Percentiles rank a stretch among this genome's conserved stretches.
Conservation (phyloP, 169 alveolate species). For the Prorocentrum cordatum region DNA sequence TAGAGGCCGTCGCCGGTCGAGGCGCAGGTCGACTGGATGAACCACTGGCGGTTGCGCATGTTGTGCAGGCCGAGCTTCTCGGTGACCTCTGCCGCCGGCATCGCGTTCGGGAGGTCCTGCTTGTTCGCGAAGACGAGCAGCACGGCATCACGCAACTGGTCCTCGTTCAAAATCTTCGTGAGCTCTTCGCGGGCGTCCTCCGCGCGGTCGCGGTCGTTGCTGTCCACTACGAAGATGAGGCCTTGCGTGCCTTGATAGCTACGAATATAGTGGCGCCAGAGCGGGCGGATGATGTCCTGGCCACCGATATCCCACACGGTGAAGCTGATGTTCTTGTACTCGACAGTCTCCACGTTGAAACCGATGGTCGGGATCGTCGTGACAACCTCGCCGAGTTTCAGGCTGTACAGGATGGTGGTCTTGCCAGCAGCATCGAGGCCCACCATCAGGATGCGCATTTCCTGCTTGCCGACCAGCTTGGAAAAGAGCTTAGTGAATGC, state of each 20-base stretch:
- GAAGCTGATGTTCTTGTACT: conserved; percentile 86
- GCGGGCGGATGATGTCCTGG: conserved; percentile 88
- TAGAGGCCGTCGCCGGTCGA: conserved; percentile 96
- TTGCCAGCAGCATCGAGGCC: conserved; percentile 98
- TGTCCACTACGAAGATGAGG: conserved; percentile 94
- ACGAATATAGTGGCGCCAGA: conserved; percentile 94
- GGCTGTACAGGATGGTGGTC: conserved; percentile 90
- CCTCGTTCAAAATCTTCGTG: conserved; percentile 78
- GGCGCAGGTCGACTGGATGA: conserved; percentile 97
- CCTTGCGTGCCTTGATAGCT: conserved; percentile 91
- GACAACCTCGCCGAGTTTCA: conserved; percentile 88
- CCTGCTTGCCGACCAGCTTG: conserved; percentile 85
- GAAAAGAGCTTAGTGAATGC: conserved; percentile 77
- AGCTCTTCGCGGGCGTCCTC: conserved; percentile 82
- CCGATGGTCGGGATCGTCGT: conserved; percentile 95
- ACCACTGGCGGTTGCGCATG: conserved; percentile 83
- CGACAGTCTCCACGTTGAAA: conserved; percentile 87
- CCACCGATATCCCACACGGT: conserved; percentile 96
- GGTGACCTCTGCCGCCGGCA: conserved; percentile 94
- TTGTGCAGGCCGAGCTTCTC: conserved; percentile 88
- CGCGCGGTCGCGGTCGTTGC: conserved; percentile 92
- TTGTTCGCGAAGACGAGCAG: conserved; percentile 90
- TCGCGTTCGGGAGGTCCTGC: conserved; percentile 87
- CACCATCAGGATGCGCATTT: conserved; percentile 87
- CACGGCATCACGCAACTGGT: conserved; percentile 94